A percentile compares a stretch with the other conserved stretches of the same genome.
Evolutionary conservation across 2,329 filamentous ascomycete species (phyloP).

Genomic region (Scleromitrula shiraiana): DNA sequence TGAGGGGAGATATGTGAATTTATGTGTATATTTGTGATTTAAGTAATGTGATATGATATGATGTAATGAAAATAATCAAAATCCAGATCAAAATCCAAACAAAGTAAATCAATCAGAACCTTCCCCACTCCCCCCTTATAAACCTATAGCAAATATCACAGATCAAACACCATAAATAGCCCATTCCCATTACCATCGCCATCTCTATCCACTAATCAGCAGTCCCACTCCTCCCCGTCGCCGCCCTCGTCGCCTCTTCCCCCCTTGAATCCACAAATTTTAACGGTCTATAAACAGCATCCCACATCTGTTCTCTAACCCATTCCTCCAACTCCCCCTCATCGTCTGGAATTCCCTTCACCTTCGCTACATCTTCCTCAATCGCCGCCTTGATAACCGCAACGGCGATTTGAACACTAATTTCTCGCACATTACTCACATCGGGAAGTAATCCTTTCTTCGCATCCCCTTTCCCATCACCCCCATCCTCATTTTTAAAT

Average conservation of each 20-base stretch:
- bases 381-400: slow-evolving; percentile 73
- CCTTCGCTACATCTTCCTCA: slow-evolving; percentile 56
- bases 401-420: slow-evolving; percentile 70
- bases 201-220: no score
- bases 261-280: slow-evolving; percentile 48
- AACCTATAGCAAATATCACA: no score
- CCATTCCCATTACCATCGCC: no score
- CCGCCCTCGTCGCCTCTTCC: slow-evolving; percentile 45
- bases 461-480: slow-evolving; percentile 37
- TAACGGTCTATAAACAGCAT: slow-evolving; percentile 58
- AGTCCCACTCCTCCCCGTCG: slow-evolving; percentile 49
- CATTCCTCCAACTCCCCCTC: slow-evolving; percentile 38
- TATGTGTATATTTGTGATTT: no score
- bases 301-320: slow-evolving; percentile 76
- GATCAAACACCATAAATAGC: no score
- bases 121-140: no score
- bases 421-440: slow-evolving; percentile 62
- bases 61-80: no score
- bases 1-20: no score
- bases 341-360: slow-evolving; percentile 53
- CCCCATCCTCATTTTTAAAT: slow-evolving; percentile 32
- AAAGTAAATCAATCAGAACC: no score
- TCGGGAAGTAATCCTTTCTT: slow-evolving; percentile 66
- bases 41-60: no score
- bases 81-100: no score